Evolutionary conservation across 2,329 filamentous ascomycete genomes (phyloP), one percentile per base, ranked within the genome.

Genomic region (Monosporascus cannonballus): DNA sequence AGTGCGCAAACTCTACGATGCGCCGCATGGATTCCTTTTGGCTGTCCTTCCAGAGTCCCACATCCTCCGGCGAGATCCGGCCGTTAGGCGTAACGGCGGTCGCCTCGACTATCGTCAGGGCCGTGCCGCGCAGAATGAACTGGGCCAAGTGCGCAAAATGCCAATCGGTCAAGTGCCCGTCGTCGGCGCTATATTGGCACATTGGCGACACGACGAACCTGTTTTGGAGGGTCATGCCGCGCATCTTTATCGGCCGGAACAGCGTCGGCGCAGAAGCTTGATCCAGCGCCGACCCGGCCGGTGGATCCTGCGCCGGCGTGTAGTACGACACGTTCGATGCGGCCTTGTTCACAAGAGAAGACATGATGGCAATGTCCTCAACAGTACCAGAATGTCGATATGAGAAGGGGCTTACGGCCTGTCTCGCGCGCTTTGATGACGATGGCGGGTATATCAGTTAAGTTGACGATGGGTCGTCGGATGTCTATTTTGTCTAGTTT

Each of bases 121-220:
- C 87, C 0, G 88, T 85, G 14, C 92, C 92, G 52, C 87, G 83
- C 54, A 86, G 77, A 22, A 89, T 80, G 60, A 91, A 91, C 55
- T 89, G 85, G 52, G 90, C 89, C 25, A 93, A 76, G 64, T 96
- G 91, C 17, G 90, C 84, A 48, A 93, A 74, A 69, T 96, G 90
- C 80, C 85, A 96, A 66, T 87, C 79, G 2, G 87, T 92, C 58
- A 86, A 75, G 69, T 93, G 87, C 39, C 92, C 80, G 56, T 81
- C 69, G 47, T 76, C 64, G 56, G 79, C 76, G 25, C 75, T 79
- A 70, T 82, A 83, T 59, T 74, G 79, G 69, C 82, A 85, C 80
- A 85, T 84, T 52, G 83, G 82, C 50, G 78, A 75, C 48, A 83
- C 79, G 49, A 72, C 75, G 63, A 84, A 74, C 52, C 82, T 79